Evolutionary conservation across 2,329 filamentous ascomycete species (phyloP).

Genomic region (Rhynchosporium secalis): DNA sequence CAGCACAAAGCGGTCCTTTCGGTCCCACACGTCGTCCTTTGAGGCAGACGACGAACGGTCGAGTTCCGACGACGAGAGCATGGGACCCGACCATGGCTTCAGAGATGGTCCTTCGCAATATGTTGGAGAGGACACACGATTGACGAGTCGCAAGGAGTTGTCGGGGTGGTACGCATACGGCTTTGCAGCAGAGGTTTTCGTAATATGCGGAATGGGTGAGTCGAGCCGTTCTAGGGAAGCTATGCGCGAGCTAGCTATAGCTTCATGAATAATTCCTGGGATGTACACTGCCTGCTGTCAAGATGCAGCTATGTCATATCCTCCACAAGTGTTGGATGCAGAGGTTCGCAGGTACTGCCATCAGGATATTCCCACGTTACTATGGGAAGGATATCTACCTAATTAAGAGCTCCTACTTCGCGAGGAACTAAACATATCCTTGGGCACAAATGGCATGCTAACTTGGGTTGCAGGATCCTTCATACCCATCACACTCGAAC

Average conservation of each 20-base stretch:
- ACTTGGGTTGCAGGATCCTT: conserved; percentile 69
- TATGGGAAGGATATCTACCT: too few relatives aligned
- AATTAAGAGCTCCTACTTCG: not conserved
- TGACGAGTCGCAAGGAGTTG: conserved; percentile 84
- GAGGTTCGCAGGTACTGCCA: too few relatives aligned
- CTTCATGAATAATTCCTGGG: not conserved
- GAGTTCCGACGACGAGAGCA: conserved; percentile 38
- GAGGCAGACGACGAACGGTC: conserved; percentile 71
- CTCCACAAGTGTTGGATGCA: not conserved
- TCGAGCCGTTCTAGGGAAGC: conserved; percentile 27
- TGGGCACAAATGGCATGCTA: conserved; percentile 12
- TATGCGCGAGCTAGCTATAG: not conserved
- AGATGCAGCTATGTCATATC: not conserved
- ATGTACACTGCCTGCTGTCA: not conserved
- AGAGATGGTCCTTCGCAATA: conserved; percentile 53
- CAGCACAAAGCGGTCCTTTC: conserved; percentile 54
- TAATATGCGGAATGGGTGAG: conserved; percentile 83
- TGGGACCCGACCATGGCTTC: conserved; percentile 41
- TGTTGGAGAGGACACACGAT: conserved; percentile 80
- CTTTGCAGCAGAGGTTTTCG: conserved; percentile 95
- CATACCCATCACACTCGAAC: conserved; percentile 92
- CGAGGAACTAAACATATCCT: not conserved
- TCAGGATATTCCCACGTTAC: too few relatives aligned
- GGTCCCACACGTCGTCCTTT: conserved; percentile 60
- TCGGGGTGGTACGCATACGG: conserved; percentile 95